Percentiles rank a stretch among this genome's conserved stretches.
Conservation (phyloP, 345 rosid species). For the Cardamine chenopodiifolia region DNA sequence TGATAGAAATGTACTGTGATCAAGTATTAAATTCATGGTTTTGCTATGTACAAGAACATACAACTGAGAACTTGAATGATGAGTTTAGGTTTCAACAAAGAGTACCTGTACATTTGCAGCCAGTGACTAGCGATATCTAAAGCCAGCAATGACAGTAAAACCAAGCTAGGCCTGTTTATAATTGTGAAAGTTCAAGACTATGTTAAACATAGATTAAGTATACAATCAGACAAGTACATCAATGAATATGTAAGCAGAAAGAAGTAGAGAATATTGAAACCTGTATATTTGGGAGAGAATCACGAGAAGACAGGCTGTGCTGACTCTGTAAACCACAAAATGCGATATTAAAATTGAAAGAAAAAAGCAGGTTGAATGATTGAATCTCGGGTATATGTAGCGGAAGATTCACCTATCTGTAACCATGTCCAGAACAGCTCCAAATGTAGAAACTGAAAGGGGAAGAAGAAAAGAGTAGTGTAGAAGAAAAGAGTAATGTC, state of each 20-base stretch:
- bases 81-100: conserved; percentile 1
- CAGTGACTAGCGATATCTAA: conserved; percentile 92
- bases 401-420: conserved; percentile 71
- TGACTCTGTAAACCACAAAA: conserved; percentile 61
- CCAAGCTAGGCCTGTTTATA: conserved; percentile 82
- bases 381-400: not conserved
- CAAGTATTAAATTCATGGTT: conserved; percentile 24
- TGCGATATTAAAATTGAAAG: not conserved
- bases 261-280: conserved; percentile 30
- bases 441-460: conserved; percentile 84
- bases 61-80: not conserved
- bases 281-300: conserved; percentile 88
- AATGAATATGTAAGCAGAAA: not conserved
- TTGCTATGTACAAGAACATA: conserved; percentile 8
- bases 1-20: conserved; percentile 78
- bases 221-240: not conserved
- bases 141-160: conserved; percentile 79
- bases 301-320: conserved; percentile 93
- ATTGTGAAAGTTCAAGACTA: conserved; percentile 1
- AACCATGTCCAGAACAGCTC: conserved; percentile 96
- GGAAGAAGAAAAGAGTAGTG: conserved; percentile 15
- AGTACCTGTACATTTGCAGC: conserved; percentile 95
- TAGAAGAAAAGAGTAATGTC: no score
- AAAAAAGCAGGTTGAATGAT: not conserved
- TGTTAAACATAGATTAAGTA: not conserved